These are phyloP conservation scores for Aristolochia fimbriata DNA, from an alignment of 164 flowering plant genomes.

Conservation along the genomic window DNA sequence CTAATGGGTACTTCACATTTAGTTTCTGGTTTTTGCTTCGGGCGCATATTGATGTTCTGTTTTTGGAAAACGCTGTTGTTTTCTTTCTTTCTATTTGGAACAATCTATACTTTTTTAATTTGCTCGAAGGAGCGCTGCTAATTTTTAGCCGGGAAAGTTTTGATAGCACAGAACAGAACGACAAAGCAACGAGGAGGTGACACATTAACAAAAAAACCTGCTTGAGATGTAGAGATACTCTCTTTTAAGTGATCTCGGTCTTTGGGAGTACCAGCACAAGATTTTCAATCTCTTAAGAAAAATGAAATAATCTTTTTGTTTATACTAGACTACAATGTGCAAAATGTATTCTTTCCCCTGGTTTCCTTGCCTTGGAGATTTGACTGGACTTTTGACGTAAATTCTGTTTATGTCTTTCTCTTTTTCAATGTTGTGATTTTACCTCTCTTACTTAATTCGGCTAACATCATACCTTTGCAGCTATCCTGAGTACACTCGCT, in stretches of 20 bases:
- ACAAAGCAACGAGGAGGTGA: too few species aligned
- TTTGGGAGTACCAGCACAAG: too few species aligned
- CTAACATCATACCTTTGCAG: constrained; percentile 24
- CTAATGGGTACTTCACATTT: constrained; percentile 17
- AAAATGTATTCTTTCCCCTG: too few species aligned
- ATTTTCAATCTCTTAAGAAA: too few species aligned
- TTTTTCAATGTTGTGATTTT: background rate
- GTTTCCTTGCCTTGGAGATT: constrained; percentile 2
- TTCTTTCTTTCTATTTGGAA: background rate
- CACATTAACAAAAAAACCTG: too few species aligned
- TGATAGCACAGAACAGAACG: background rate
- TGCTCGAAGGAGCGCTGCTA: background rate
- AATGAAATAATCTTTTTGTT: too few species aligned
- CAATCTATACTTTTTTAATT: background rate
- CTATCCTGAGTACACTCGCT: constrained; percentile 49
- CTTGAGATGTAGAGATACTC: too few species aligned
- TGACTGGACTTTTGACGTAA: background rate
- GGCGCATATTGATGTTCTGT: background rate
- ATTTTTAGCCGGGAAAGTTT: background rate
- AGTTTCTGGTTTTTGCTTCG: background rate
- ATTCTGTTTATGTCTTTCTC: background rate
- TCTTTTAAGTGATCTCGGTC: too few species aligned
- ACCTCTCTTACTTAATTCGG: background rate
- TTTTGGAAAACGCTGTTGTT: background rate
- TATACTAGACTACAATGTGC: too few species aligned